Percentiles rank a stretch among this genome's conserved stretches.
Conservation (phyloP, 148 eudicot species). For the Vaccinium vitisidaea region DNA sequence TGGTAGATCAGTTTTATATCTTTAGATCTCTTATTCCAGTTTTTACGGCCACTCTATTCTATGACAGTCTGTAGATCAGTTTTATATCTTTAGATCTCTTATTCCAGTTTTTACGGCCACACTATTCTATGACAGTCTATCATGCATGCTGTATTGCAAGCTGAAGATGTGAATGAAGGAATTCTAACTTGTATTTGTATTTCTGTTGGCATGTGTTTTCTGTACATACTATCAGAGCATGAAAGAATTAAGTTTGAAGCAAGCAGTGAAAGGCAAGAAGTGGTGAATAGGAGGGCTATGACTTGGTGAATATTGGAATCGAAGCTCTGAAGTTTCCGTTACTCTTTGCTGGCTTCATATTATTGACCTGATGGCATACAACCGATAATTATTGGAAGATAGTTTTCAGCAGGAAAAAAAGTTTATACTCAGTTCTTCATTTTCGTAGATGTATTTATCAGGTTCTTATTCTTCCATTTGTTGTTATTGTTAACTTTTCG, state of each 20-base stretch:
- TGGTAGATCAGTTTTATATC: not conserved
- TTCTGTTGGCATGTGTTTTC: not conserved
- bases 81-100: not conserved
- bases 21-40: no score
- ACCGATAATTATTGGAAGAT: conserved; percentile 3
- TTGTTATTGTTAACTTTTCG: no score
- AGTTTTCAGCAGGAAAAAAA: not conserved
- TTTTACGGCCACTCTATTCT: no score
- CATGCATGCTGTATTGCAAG: not conserved
- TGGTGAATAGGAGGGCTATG: conserved; percentile 33
- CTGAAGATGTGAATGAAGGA: not conserved
- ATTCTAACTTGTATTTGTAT: not conserved
- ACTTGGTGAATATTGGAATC: conserved; percentile 13
- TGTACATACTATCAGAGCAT: conserved; percentile 33
- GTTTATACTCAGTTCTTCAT: not conserved
- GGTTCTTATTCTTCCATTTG: no score
- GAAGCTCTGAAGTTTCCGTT: conserved; percentile 10
- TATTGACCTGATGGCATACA: not conserved
- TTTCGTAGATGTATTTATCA: no score
- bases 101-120: no score
- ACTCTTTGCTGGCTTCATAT: conserved; percentile 11
- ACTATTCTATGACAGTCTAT: no score
- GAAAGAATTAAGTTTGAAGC: conserved; percentile 42
- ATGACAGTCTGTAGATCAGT: not conserved
- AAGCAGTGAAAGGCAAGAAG: conserved; percentile 35